Base-by-base conservation (phyloP, 345 rosid species). In the Bretschneidera sinensis region DNA sequence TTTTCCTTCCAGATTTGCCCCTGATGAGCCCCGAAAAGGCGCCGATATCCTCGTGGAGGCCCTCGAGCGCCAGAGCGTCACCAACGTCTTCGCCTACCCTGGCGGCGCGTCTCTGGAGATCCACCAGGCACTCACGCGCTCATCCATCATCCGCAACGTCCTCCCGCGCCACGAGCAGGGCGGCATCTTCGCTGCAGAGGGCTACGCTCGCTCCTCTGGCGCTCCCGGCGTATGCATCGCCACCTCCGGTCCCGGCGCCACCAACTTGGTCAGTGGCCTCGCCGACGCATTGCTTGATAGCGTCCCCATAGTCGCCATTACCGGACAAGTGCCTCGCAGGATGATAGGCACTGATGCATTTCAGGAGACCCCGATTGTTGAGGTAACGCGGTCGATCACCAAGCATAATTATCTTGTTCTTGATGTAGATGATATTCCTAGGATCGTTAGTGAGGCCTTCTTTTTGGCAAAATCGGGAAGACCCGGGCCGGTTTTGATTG, bases 141-240 rank as follows among this genome's bases (percentile, higher is more conserved):
- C 99, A n/a, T 22, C 55, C 21, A 49, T 45, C 14, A 94, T 94
- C 71, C 84, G 87, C 15, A 94, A 90, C 59, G 85, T 88, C 55
- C 92, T 94, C 21, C 99, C 99, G 0, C 89, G 99, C 18, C 99
- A 94, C 62, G 99, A 94, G 51, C 99, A 94, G 64, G 99, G 97
- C 18, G 99, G 97, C 13, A 63, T 94, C 52, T 94, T 94, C 33
- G 96, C 97, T 0, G 97, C 99, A 2, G 96, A 90, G 61, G 99
- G 99, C 0, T 94, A 94, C 65, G 92, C 96, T 2, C 89, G 95
- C 19, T 72, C 99, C 24, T 86, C 97, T 0, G 96, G 96, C 16
- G 69, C 60, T n/a, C 83, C 95, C 1, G 97, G 99, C 16, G 83
- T 91, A 64, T 94, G 97, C 60, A 91, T 94, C 47, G 97, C 99